Evolutionary conservation across 139 green algal genomes (phyloP).

Genomic region (Haematococcus lacustris): DNA sequence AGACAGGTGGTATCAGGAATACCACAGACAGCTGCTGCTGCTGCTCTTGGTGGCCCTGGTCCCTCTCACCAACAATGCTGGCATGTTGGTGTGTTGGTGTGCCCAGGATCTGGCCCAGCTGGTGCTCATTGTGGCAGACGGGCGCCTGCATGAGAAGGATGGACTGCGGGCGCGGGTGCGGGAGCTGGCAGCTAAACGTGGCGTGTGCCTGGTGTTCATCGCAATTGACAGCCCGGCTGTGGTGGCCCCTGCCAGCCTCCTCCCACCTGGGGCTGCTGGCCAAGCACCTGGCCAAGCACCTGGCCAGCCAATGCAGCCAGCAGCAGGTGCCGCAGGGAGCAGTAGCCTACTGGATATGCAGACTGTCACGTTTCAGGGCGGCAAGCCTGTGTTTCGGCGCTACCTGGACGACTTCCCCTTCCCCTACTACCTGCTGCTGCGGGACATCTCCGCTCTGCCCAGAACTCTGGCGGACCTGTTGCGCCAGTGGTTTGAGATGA

Average conservation of each 20-base stretch:
- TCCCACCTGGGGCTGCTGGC: slow-evolving; percentile 5
- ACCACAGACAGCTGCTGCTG: too few species aligned
- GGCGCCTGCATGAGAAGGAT: slow-evolving; percentile 95
- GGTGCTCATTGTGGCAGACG: slow-evolving; percentile 93
- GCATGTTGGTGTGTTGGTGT: too few species aligned
- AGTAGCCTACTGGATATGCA: slow-evolving; percentile 82
- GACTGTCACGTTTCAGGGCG: slow-evolving; percentile 76
- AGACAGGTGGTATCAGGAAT: too few species aligned
- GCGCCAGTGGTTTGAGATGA: slow-evolving; percentile 91
- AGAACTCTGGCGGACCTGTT: slow-evolving; percentile 83
- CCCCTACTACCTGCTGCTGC: slow-evolving; percentile 92
- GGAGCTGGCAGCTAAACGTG: slow-evolving; percentile 42
- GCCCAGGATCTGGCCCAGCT: slow-evolving; percentile 76
- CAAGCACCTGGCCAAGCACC: background rate
- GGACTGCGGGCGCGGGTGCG: slow-evolving; percentile 58
- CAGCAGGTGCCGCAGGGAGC: background rate
- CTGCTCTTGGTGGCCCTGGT: too few species aligned
- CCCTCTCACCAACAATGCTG: too few species aligned
- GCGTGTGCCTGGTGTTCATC: slow-evolving; percentile 89
- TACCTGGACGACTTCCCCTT: slow-evolving; percentile 99
- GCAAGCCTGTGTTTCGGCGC: slow-evolving; percentile 80
- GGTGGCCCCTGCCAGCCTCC: too few species aligned
- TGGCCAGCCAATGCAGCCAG: too few species aligned
- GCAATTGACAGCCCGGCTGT: slow-evolving; percentile 60
- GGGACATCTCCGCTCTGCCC: slow-evolving; percentile 81